These are phyloP conservation scores for Iris macrosiphon DNA, from an alignment of 106 monocot genomes.

Conservation along the genomic window DNA sequence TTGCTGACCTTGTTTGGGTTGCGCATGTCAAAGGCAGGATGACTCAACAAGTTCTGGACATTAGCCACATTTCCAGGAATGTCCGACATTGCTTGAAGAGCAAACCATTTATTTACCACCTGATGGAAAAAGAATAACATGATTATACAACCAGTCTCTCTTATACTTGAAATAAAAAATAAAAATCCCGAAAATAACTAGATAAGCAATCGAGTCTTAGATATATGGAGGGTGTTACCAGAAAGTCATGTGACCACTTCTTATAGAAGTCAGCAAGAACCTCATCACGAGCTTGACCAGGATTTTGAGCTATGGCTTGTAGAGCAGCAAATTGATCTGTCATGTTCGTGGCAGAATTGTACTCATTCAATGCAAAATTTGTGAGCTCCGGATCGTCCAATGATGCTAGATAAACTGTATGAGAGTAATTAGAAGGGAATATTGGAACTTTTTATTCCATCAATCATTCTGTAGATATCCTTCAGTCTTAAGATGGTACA, in stretches of 20 bases:
- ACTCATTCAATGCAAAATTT: conserved; percentile 62
- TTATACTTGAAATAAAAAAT: not conserved
- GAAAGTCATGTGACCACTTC: conserved; percentile 84
- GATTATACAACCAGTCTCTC: not conserved
- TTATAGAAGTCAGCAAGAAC: conserved; percentile 85
- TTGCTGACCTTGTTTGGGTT: conserved; percentile 87
- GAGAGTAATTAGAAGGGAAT: not conserved
- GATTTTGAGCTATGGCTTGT: conserved; percentile 75
- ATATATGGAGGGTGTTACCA: conserved; percentile 38
- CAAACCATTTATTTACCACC: conserved; percentile 98
- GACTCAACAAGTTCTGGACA: conserved; percentile 75
- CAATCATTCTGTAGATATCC: not conserved
- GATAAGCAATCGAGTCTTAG: not conserved
- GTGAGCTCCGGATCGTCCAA: conserved; percentile 70
- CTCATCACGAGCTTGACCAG: conserved; percentile 76
- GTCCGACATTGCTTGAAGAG: conserved; percentile 92
- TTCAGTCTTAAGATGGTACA: not conserved
- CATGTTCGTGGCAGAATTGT: conserved; percentile 90
- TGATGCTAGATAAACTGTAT: conserved; percentile 72
- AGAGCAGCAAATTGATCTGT: conserved; percentile 97
- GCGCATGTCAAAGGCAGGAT: conserved; percentile 93
- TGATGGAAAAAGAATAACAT: conserved; percentile 7
- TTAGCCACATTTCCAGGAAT: conserved; percentile 88
- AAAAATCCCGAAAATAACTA: not conserved
- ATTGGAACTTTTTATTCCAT: not conserved